Evolutionary conservation across 129 eudicot species (phyloP).

Genomic region (Tagetes erecta): DNA sequence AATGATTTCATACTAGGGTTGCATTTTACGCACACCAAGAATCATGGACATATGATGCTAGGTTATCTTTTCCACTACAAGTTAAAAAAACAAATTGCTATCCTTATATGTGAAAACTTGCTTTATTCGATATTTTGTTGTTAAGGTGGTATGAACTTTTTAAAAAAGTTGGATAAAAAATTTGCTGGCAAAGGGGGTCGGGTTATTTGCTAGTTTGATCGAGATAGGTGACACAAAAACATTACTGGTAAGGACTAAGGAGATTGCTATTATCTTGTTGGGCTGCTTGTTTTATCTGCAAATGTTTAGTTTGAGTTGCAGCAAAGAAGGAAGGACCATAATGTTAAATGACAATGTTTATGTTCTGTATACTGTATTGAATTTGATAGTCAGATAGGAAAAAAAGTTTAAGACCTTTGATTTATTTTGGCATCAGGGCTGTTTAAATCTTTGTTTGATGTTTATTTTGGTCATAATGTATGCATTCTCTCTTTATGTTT

Average conservation of each 20-base stretch:
- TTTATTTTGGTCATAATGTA: background rate
- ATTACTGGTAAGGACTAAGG: background rate
- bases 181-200: slow-evolving; percentile 10
- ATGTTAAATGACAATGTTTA: slow-evolving; percentile 18
- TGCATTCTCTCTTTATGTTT: background rate
- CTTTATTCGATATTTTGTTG: background rate
- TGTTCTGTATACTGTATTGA: slow-evolving; percentile 20
- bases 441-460: background rate
- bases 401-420: background rate
- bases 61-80: slow-evolving; percentile 6
- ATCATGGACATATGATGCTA: slow-evolving; percentile 35
- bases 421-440: slow-evolving; percentile 5
- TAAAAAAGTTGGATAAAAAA: background rate
- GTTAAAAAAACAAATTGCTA: background rate
- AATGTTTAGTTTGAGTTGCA: slow-evolving; percentile 21
- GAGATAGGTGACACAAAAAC: slow-evolving; percentile 13
- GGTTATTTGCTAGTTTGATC: slow-evolving; percentile 7
- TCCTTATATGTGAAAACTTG: slow-evolving; percentile 1
- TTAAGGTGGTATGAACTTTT: background rate
- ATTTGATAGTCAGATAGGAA: slow-evolving; percentile 17
- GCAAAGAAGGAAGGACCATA: slow-evolving; percentile 17
- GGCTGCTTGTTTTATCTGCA: slow-evolving; percentile 29
- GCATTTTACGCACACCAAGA: slow-evolving; percentile 29
- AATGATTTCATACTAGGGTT: background rate
- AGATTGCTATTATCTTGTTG: slow-evolving; percentile 34